Base-by-base conservation (phyloP, 495 filamentous ascomycete genomes). In the Rostrohypoxylon terebratum region DNA sequence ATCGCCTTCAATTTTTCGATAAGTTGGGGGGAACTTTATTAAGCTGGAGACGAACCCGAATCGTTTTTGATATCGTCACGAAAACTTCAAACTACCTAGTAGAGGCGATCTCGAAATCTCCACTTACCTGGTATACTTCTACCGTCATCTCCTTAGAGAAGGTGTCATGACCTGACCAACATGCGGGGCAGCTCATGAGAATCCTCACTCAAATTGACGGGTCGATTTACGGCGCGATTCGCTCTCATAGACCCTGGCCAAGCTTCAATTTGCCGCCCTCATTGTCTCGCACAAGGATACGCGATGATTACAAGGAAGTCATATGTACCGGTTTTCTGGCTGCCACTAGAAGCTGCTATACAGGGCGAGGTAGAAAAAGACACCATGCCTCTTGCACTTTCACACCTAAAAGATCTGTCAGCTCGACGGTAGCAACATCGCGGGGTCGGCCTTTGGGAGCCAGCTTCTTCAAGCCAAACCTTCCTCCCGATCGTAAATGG, bases 161-260 rank as follows among this genome's bases (percentile, higher is more conserved):
- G 79, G 71, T 80, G 76, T 80, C 79, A 79, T 83, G 77, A 75
- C 69, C 73, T 50, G 70, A 73, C 67, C 77, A 84, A 71, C 77
- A 86, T 86, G 84, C 77, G 77, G 80, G 76, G 80, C 79, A 81
- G 77, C 84, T 78, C 84, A 86, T 86, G 84, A 85, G 81, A 84
- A 78, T 83, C 79, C 76, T 81, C 68, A 82, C 76, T 76, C 81
- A 80, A 82, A 82, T 84, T 78, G 81, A 86, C 77, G 79, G 83
- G 80, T 82, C 82, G 80, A 81, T 81, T 81, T 83, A 81, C 81
- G 82, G 83, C 81, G 78, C 82, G 74, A 79, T 84, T 74, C 77
- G 80, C 72, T 75, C 79, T 68, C 74, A 71, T 77, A 79, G 79
- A 77, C 76, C 78, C 72, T 77, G 75, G 70, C 77, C 73, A 74